Percentiles rank a stretch among this genome's conserved stretches.
Conservation (phyloP, 257 asterid species). For the Marsdenia floribunda region DNA sequence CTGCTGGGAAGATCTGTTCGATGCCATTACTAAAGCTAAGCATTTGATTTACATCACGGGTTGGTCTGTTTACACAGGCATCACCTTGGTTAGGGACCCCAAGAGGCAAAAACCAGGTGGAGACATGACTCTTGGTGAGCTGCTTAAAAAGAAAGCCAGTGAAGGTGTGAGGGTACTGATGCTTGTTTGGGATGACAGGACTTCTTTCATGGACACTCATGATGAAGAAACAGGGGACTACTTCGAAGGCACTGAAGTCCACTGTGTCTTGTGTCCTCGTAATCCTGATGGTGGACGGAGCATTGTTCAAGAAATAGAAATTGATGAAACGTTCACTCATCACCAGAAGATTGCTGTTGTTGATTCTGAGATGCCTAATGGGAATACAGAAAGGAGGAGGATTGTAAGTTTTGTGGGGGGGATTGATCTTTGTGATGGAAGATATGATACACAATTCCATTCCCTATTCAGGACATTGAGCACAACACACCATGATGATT, state of each 20-base stretch:
- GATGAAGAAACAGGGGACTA: constrained; percentile 51
- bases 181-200: constrained; percentile 71
- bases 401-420: constrained; percentile 68
- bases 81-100: constrained; percentile 44
- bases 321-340: constrained; percentile 59
- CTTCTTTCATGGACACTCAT: constrained; percentile 66
- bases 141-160: constrained; percentile 51
- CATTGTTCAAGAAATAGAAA: constrained; percentile 45
- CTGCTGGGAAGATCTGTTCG: constrained; percentile 70
- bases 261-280: constrained; percentile 66
- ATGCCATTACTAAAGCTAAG: constrained; percentile 44
- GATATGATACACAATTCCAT: constrained; percentile 63
- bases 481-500: constrained; percentile 55
- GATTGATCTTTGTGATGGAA: constrained; percentile 67
- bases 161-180: constrained; percentile 61
- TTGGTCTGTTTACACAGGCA: constrained; percentile 63
- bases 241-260: constrained; percentile 37
- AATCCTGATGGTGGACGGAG: constrained; percentile 68
- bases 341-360: constrained; percentile 62
- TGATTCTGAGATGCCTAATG: constrained; percentile 49
- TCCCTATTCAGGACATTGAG: constrained; percentile 55
- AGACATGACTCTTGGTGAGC: constrained; percentile 52
- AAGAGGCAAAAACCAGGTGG: constrained; percentile 55
- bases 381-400: constrained; percentile 34
- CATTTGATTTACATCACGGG: constrained; percentile 64